These are phyloP conservation scores for Termitomyces sp. DNA, from an alignment of 768 basidiomycete genomes.

Conservation along the genomic window DNA sequence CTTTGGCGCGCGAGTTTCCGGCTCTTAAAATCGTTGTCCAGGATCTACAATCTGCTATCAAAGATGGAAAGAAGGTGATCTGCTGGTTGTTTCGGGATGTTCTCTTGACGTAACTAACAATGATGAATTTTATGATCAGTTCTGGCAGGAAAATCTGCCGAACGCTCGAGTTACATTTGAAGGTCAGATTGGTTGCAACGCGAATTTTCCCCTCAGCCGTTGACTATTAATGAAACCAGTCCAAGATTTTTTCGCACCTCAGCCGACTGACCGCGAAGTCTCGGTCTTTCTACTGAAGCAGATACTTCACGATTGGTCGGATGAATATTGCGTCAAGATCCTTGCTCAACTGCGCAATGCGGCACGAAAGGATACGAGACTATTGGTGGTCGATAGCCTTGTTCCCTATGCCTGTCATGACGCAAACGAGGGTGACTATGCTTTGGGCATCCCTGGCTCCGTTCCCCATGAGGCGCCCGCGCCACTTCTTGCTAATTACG, in stretches of 20 bases:
- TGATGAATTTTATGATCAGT: background rate
- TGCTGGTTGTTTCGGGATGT: background rate
- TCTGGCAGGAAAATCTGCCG: constrained; percentile 1
- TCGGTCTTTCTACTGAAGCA: constrained; percentile 9
- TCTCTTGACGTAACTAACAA: background rate
- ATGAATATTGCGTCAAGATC: constrained; percentile 6
- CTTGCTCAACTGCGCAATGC: constrained; percentile 2
- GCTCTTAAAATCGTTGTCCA: constrained; percentile 25
- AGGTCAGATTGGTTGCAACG: background rate
- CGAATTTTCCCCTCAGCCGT: background rate
- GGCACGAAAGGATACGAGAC: background rate
- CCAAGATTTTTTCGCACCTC: constrained; percentile 7
- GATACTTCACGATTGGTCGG: constrained; percentile 10
- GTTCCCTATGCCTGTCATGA: constrained; percentile 7
- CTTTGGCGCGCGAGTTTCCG: constrained; percentile 23
- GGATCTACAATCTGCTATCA: constrained; percentile 22
- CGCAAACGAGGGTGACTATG: background rate
- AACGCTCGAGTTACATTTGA: constrained; percentile 4
- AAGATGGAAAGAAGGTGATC: constrained; percentile 17
- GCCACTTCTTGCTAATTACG: constrained; percentile 35
- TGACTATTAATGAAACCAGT: background rate
- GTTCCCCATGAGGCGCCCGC: constrained; percentile 12
- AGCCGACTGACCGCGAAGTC: constrained; percentile 1
- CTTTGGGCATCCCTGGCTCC: constrained; percentile 20
- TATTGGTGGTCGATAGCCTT: constrained; percentile 7